Base-by-base conservation (phyloP, 2,329 filamentous ascomycete species). In the Exophiala sideris region DNA sequence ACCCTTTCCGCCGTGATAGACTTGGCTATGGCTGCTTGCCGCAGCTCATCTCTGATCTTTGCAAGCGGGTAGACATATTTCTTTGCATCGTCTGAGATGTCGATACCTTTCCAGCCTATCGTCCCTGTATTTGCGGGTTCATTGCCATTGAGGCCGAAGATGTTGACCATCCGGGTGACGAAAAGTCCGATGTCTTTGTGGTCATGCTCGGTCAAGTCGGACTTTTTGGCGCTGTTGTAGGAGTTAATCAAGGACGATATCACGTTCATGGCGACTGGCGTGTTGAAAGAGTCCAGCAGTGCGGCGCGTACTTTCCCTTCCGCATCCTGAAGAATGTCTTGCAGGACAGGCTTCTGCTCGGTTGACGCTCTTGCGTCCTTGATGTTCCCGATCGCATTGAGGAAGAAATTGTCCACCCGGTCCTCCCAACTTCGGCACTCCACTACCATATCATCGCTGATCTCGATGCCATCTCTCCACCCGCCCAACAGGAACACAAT, bases 401-500 rank as follows among this genome's bases (percentile, higher is more conserved):
- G 52, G 68, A 86, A 85, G 67, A 86, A 85, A 68, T 84, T 85
- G 69, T 87, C 88, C 29, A 95, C 75, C 14, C 86, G 86, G 46
- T 84, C 84, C 68, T 96, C 91, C 88, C 90, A 96, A 41, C 79
- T 82, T 54, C 84, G 82, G 5, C 87, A 87, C 64, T 85, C 82
- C 40, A 83, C 84, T 54, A 89, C 80, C 73, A 96, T 84, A 51
- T 91, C 89, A 1, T 87, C 84, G 0, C 90, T 92, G 58, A 96
- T 94, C 67, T 96, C 92, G 32, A 96, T 86, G 1, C 90, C 89
- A 46, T 96, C 89, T 63, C 89, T 89, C 91, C 92, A 97, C 45
- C 83, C 84, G 41, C 91, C 90, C 63, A 95, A 82, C 42, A 97
- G 72, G 72, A 96, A 96, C 12, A 94, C 87, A 49, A 95, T 87